Percentiles rank a stretch among this genome's conserved stretches.
phyloP scores from a whole-genome alignment of 345 rosid species.

The Streptanthus diversifolius region DNA sequence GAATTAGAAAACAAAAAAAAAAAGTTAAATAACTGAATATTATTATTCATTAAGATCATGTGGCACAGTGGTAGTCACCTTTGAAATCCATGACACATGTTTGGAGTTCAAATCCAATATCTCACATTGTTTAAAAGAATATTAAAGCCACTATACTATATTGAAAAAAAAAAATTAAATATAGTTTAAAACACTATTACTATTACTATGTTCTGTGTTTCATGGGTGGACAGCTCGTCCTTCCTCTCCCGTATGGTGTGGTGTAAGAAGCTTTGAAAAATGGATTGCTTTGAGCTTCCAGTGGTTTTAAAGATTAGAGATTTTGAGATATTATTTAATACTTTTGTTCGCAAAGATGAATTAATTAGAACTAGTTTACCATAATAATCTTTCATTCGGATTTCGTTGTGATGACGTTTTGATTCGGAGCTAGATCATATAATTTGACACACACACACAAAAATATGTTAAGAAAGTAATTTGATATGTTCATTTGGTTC shows the following conservation, averaged over 20 bases:
- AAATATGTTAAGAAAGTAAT: not conserved
- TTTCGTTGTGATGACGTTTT: conserved; percentile 7
- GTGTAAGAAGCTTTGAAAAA: conserved; percentile 39
- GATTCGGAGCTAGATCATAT: not conserved
- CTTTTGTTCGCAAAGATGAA: conserved; percentile 19
- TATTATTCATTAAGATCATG: too few relatives aligned
- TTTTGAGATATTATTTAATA: not conserved
- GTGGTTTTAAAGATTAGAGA: conserved; percentile 5
- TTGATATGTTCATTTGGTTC: conserved; percentile 4
- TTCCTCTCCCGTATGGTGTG: conserved; percentile 83
- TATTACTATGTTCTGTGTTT: too few relatives aligned
- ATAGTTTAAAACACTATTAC: not conserved
- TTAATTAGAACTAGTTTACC: conserved; percentile 4
- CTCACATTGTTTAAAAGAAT: too few relatives aligned
- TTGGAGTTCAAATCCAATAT: too few relatives aligned
- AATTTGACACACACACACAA: not conserved
- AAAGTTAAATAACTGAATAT: not conserved
- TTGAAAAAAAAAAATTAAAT: not conserved
- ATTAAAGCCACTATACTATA: too few relatives aligned
- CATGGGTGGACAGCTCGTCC: conserved; percentile 82
- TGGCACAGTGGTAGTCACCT: too few relatives aligned
- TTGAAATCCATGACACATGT: too few relatives aligned
- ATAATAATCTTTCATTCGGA: not conserved
- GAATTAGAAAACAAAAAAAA: not conserved
- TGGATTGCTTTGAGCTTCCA: not conserved